Conservation (phyloP, 2,329 filamentous ascomycete species). For the Aureobasidium sp. region DNA sequence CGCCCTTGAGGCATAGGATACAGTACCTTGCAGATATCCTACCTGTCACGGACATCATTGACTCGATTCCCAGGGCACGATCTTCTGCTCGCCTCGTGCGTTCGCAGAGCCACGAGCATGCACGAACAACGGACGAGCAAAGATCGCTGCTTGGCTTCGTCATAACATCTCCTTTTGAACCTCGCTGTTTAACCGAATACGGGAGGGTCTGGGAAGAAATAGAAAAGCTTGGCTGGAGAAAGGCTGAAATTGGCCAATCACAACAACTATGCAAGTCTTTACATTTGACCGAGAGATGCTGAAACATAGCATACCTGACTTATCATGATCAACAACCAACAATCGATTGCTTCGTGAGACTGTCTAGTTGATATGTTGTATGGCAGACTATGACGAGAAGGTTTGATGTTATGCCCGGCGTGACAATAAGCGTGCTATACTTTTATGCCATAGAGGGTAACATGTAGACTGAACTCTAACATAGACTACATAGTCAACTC, state of each 20-base stretch:
- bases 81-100: neutral
- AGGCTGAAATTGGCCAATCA: neutral
- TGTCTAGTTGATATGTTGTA: neutral
- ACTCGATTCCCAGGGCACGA: neutral
- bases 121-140: slow-evolving; percentile 6
- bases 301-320: neutral
- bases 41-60: neutral
- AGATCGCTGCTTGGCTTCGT: slow-evolving; percentile 45
- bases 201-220: slow-evolving; percentile 2
- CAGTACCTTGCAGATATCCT: neutral
- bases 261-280: neutral
- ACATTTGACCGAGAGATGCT: neutral
- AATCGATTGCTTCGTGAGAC: neutral
- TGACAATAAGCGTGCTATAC: neutral
- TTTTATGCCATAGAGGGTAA: neutral
- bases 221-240: slow-evolving; percentile 1
- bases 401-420: neutral
- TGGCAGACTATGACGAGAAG: neutral
- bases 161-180: slow-evolving; percentile 53
- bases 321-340: neutral
- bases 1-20: neutral
- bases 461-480: neutral
- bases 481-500: neutral
- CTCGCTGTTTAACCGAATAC: neutral
- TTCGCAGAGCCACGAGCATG: slow-evolving; percentile 2